Evolutionary conservation across 768 basidiomycete species (phyloP).

Genomic region (Lepiota venenata): DNA sequence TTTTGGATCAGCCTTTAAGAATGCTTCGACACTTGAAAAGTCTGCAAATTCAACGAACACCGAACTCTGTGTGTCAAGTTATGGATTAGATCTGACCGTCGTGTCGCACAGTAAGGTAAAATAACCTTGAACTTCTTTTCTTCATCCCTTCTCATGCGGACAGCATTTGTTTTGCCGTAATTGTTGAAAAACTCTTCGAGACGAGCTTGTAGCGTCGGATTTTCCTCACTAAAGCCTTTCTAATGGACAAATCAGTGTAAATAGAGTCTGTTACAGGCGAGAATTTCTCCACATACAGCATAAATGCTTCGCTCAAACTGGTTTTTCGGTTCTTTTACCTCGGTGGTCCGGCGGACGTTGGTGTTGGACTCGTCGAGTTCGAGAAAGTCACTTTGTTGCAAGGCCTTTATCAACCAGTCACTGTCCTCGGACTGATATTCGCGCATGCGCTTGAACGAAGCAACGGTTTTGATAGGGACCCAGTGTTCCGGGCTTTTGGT

Average conservation of each 20-base stretch:
- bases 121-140: conserved; percentile 85
- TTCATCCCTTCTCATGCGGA: conserved; percentile 85
- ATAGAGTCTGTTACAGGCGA: neutral
- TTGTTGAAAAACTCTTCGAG: conserved; percentile 79
- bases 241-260: conserved; percentile 23
- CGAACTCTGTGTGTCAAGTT: conserved; percentile 56
- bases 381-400: conserved; percentile 51
- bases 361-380: conserved; percentile 73
- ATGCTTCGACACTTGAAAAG: conserved; percentile 61
- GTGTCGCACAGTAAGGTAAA: neutral
- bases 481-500: conserved; percentile 81
- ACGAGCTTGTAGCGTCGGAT: conserved; percentile 59
- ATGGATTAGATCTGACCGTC: neutral
- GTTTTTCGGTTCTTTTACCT: conserved; percentile 73
- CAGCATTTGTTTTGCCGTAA: conserved; percentile 76
- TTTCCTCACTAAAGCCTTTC: conserved; percentile 86
- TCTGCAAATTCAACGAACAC: conserved; percentile 91
- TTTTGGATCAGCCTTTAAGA: conserved; percentile 80
- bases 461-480: conserved; percentile 83
- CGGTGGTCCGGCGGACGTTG: conserved; percentile 72
- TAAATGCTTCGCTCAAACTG: conserved; percentile 86
- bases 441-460: conserved; percentile 95
- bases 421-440: conserved; percentile 59
- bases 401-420: conserved; percentile 68
- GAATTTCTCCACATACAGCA: conserved; percentile 55